Percentiles rank a stretch among this genome's conserved stretches.
phyloP scores from a whole-genome alignment of 202 grass and related monocot species.

The Sporobolus alterniflorus region DNA sequence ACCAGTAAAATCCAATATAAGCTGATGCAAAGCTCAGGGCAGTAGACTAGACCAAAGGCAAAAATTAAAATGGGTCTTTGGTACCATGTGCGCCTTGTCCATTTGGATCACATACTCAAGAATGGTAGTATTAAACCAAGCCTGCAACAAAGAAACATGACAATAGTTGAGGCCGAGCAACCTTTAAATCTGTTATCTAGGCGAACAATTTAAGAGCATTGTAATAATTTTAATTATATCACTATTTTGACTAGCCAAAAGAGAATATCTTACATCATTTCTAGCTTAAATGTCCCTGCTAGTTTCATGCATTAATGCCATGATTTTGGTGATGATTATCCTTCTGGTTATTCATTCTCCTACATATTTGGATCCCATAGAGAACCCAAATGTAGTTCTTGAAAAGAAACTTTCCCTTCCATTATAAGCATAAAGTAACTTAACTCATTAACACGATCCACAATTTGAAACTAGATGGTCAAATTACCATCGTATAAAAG shows the following conservation, averaged over 20 bases:
- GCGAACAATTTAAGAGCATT: not conserved
- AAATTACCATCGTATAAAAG: too few species aligned
- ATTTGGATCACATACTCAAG: not conserved
- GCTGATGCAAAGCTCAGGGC: not conserved
- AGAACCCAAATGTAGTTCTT: not conserved
- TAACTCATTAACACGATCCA: not conserved
- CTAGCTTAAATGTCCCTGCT: not conserved
- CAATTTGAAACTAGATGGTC: not conserved
- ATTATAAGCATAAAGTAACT: too few species aligned
- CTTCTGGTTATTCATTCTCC: not conserved
- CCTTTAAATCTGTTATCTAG: not conserved
- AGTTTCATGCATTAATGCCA: not conserved
- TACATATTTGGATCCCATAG: not conserved
- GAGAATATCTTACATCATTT: not conserved
- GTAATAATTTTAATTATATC: not conserved
- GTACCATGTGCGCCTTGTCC: not conserved
- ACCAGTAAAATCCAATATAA: not conserved
- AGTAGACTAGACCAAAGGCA: not conserved
- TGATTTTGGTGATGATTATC: not conserved
- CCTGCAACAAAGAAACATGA: not conserved
- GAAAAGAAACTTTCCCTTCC: not conserved
- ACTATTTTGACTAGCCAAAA: not conserved
- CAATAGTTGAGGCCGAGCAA: not conserved
- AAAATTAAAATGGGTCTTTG: not conserved
- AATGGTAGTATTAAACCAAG: not conserved